Base-by-base conservation (phyloP, 441 rosid genomes). In the Syzygium malaccense region DNA sequence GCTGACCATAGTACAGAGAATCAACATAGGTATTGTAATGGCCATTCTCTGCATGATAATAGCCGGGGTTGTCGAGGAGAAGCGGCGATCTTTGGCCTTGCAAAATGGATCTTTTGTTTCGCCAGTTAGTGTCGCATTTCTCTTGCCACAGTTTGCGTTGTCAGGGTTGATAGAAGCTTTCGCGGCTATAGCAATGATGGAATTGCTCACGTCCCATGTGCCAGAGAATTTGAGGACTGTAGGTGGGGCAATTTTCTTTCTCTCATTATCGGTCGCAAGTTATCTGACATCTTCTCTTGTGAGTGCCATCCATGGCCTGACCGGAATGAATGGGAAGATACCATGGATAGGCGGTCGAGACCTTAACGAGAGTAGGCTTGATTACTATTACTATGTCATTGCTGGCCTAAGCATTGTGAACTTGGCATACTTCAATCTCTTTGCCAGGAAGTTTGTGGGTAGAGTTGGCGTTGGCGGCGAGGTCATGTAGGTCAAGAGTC, bases 191-290 rank as follows among this genome's bases (percentile, higher is more conserved):
- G 95, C 98, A n/a, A 20, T 95, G 5, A 91, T 95, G 96, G 97
- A 96, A 89, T 92, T 92, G 85, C 89, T 92, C 8, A 95, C 95
- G 4, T 93, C 94, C 14, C 94, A 91, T 49, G 89, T 96, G 92
- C 96, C 98, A 8, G 97, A 93, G 37, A 86, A 89, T 88, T 92
- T 95, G 95, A 94, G 97, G 90, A 93, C 96, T 0, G 91, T 95
- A 3, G 95, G 95, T 0, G 97, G 97, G 85, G 96, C 98, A 2
- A 56, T 94, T 30, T 95, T 94, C 87, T 96, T 92, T 55, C 94
- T 94, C 86, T 88, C 89, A 13, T 7, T 88, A 48, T 84, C 89
- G 12, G 10, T 88, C 2, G 87, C 89, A 26, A 88, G 86, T 28
- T 88, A 88, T 57, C 83, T 88, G 45, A 88, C 89, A 25, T 88